Conservation (phyloP, 805 yeast genomes). For the Suhomyces pyralidae region DNA sequence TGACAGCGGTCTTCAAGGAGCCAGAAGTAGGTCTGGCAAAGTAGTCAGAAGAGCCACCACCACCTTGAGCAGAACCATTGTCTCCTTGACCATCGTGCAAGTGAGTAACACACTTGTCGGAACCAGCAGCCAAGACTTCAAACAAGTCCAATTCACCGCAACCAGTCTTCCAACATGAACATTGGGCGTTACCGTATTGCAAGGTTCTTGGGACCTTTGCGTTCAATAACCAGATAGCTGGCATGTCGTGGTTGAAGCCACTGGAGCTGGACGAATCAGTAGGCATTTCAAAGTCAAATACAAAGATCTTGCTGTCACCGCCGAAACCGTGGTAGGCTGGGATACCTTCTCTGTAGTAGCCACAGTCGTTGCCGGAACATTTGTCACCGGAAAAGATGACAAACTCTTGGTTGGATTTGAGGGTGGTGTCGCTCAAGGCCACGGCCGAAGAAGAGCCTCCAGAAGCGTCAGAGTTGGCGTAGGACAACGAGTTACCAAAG, state of each 20-base stretch:
- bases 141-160: constrained; percentile 98
- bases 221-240: constrained; percentile 94
- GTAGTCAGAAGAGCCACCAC: constrained; percentile 88
- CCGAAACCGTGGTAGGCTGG: constrained; percentile 95
- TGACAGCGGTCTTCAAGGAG: constrained; percentile 84
- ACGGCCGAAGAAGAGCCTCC: constrained; percentile 68
- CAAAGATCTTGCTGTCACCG: constrained; percentile 80
- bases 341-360: constrained; percentile 33
- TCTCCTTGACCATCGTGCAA: constrained; percentile 82
- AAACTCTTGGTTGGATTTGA: constrained; percentile 74
- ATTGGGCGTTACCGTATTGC: constrained; percentile 80
- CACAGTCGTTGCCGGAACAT: constrained; percentile 24
- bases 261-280: constrained; percentile 47
- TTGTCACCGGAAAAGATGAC: constrained; percentile 73
- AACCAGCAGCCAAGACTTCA: constrained; percentile 79
- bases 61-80: constrained; percentile 54
- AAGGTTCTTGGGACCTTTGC: constrained; percentile 95
- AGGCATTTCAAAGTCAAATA: constrained; percentile 95
- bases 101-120: constrained; percentile 71
- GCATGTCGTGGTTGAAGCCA: constrained; percentile 82
- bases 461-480: constrained; percentile 72
- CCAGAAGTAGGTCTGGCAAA: constrained; percentile 78
- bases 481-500: constrained; percentile 92
- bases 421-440: constrained; percentile 63
- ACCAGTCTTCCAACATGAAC: constrained; percentile 96